Base-by-base conservation (phyloP, 2,329 filamentous ascomycete species). In the Scedosporium dehoogii region DNA sequence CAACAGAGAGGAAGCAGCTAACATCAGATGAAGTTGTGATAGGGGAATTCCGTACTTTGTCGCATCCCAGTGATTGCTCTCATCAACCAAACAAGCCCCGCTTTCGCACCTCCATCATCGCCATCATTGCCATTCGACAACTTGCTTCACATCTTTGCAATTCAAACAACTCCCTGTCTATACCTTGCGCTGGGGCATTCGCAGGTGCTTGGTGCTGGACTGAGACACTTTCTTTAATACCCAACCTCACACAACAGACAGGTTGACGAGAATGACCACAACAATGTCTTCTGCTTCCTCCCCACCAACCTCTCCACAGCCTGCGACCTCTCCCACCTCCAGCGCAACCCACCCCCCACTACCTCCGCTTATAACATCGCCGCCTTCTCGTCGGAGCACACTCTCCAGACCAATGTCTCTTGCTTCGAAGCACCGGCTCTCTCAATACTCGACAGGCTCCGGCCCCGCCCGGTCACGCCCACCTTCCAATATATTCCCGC, bases 391-490 rank as follows among this genome's bases (percentile, higher is more conserved):
- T 70, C 82, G 84, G 72, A 80, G 86, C 70, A 83, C 79, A 69
- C 74, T 84, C 64, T 81, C 87, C 69, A 79, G 86, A 68, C 87
- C 90, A 67, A 83, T 85, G 74, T 91, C 89, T 70, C 89, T 91
- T 70, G 89, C 87, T 69, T 87, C 88, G 66, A 92, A 87, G 75
- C 89, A 90, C 72, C 85, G 92, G 63, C 80, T 96, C 69, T 96
- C 92, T 66, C 89, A 91, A 70, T 93, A 92, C 77, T 94, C 90
- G 66, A 86, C 81, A 69, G 78, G 85, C 64, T 92, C 90, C 16
- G 81, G 80, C 64, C 82, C 82, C 59, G 82, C 83, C 65, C 84
- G 87, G 65, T 96, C 92, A 66, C 86, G 91, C 64, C 91, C 92
- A 21, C 82, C 82, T 62, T 96, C 91, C n/a, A 84, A 89, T 70